Evolutionary conservation across 2,329 filamentous ascomycete genomes (phyloP), one percentile per base, ranked within the genome.

Genomic region (Trichoderma pleuroti): DNA sequence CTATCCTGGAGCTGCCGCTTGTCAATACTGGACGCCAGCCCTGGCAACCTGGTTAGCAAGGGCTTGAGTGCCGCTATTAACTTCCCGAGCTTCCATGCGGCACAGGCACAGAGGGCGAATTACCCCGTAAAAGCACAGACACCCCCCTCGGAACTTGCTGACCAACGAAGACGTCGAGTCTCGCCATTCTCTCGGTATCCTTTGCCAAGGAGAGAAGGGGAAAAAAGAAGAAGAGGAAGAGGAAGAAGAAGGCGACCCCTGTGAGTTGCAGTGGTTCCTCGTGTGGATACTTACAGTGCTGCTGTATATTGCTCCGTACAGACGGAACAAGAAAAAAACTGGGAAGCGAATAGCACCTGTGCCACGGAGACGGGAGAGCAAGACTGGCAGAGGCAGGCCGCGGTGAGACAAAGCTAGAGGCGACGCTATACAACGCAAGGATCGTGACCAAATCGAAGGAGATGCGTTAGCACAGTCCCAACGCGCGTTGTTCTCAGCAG

Each of bases 31-130:
- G 65, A 36, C 65, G 49, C 49, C 49, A 66, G 46, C 32, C 65
- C 65, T 52, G 56, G 56, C 57, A 69, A 39, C 24, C 42, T 56
- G 30, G 49, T 24, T 26, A 11, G 26, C 64, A 68, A 26, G 64
- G 64, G 52, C 34, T 56, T 18, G 67, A 69, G 52, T 69, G 67
- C 67, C 67, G 59, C 67, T 56, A 39, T 63, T 69, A 69, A 69
- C 67, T 63, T 69, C 57, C 67, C 67, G 67, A 69, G 67, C 57
- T 54, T 68, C 57, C 57, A 69, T 21, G 67, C 57, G 52, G 65
- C 65, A 68, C 65, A 68, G 30, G 62, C 30, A 65, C 62, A 49
- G 62, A 54, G 62, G 12, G 60, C 60, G 16, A 52, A 63, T 46
- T 63, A 30, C 60, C 36, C 60, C 36, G 60, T 46, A 12, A 39